Conservation (phyloP, 2,329 filamentous ascomycete genomes). For the Pseudogymnoascus sp. region DNA sequence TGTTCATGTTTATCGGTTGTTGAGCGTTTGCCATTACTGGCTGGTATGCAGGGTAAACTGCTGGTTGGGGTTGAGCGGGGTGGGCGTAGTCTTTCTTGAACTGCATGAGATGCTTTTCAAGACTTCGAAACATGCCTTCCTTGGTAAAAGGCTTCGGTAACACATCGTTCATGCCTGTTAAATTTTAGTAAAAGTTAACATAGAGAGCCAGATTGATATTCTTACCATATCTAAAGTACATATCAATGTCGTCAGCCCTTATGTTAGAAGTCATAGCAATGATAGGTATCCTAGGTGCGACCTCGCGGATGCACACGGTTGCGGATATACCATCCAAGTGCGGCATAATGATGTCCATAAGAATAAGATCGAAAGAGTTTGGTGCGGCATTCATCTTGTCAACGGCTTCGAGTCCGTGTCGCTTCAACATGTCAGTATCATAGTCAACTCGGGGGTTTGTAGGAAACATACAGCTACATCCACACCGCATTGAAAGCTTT, state of each 20-base stretch:
- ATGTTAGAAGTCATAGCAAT: slow-evolving; percentile 99
- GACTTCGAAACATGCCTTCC: slow-evolving; percentile 73
- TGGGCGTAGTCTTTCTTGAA: slow-evolving; percentile 57
- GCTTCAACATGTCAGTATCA: slow-evolving; percentile 39
- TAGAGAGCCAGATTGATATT: slow-evolving; percentile 20
- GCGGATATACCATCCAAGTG: slow-evolving; percentile 91
- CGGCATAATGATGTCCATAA: slow-evolving; percentile 98
- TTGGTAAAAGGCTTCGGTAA: slow-evolving; percentile 94
- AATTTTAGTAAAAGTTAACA: not conserved
- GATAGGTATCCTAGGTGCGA: slow-evolving; percentile 75
- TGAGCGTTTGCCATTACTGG: slow-evolving; percentile 15
- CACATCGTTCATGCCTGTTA: slow-evolving; percentile 90
- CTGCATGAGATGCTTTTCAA: slow-evolving; percentile 83
- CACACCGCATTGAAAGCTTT: slow-evolving; percentile 60
- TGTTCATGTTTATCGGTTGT: slow-evolving; percentile 25
- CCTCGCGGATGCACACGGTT: slow-evolving; percentile 85
- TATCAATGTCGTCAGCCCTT: slow-evolving; percentile 88
- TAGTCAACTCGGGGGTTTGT: not conserved
- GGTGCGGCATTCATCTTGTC: slow-evolving; percentile 61
- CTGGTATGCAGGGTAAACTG: slow-evolving; percentile 20
- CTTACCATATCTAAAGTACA: slow-evolving; percentile 95
- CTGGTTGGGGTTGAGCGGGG: slow-evolving; percentile 17
- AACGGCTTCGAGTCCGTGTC: slow-evolving; percentile 85
- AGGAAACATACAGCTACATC: slow-evolving; percentile 54
- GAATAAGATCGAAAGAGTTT: slow-evolving; percentile 58